Percentiles rank a stretch among this genome's conserved stretches.
Conservation (phyloP, 306 rosid genomes). For the Citrullus amarus region DNA sequence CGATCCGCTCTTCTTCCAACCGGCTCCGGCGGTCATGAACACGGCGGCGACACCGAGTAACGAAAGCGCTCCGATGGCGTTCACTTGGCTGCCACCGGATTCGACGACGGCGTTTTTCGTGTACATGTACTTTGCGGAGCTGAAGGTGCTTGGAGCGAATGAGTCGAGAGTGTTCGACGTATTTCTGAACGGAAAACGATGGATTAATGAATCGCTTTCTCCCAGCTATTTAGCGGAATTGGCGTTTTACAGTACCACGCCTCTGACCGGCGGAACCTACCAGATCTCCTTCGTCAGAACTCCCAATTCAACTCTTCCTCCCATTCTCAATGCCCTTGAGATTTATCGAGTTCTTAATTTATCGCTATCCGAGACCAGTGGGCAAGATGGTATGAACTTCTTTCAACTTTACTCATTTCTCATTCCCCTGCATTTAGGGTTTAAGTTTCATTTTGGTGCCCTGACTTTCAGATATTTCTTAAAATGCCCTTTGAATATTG, state of each 20-base stretch:
- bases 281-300: constrained; percentile 2
- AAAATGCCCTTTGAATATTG: not conserved
- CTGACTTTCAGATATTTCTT: not conserved
- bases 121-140: constrained; percentile 45
- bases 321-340: constrained; percentile 47
- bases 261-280: not conserved
- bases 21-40: constrained; percentile 25
- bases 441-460: not conserved
- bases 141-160: constrained; percentile 15
- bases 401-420: not conserved
- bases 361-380: constrained; percentile 22
- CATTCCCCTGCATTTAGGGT: not conserved
- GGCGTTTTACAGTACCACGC: not conserved
- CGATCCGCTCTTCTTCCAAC: not conserved
- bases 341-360: constrained; percentile 16
- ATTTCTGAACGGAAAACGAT: constrained; percentile 15
- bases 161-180: constrained; percentile 24
- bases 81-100: not conserved
- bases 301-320: constrained; percentile 30
- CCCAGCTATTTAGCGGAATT: constrained; percentile 5
- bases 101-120: constrained; percentile 3
- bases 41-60: constrained; percentile 18
- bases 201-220: not conserved
- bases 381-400: constrained; percentile 28
- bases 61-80: constrained; percentile 6